phyloP scores from a whole-genome alignment of 768 basidiomycete species.

The Pilatotrama ljubarskyi region DNA sequence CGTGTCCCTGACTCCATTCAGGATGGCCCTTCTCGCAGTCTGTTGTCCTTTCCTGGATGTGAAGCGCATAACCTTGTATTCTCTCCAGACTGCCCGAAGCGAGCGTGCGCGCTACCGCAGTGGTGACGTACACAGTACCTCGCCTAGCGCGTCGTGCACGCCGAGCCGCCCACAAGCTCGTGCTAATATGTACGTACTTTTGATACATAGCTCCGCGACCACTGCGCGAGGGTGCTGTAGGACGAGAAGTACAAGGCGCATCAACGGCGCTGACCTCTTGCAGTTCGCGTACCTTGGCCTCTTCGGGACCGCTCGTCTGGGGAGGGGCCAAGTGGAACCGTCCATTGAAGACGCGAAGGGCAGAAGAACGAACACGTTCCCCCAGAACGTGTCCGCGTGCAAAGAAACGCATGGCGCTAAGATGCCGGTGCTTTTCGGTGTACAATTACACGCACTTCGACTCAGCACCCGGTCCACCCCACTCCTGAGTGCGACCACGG shows the following conservation, averaged over 20 bases:
- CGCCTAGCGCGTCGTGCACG: neutral
- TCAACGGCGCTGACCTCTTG: neutral
- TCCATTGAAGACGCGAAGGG: neutral
- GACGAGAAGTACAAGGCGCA: neutral
- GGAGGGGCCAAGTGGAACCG: neutral
- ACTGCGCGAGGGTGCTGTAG: neutral
- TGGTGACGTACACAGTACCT: constrained; percentile 1
- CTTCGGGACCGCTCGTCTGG: constrained; percentile 6
- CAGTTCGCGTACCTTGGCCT: constrained; percentile 1
- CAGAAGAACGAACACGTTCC: constrained; percentile 1
- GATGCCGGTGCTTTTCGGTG: neutral
- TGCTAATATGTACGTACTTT: neutral
- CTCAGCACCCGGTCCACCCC: neutral
- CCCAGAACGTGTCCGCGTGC: neutral
- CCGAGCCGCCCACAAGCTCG: constrained; percentile 2
- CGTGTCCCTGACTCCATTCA: neutral
- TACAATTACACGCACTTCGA: neutral
- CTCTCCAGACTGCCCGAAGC: neutral
- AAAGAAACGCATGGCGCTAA: neutral
- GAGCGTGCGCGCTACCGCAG: neutral
- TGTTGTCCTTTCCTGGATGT: neutral
- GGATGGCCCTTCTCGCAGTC: neutral
- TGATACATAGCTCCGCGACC: neutral
- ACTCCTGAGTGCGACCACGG: neutral
- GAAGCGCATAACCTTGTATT: neutral